These are phyloP conservation scores for Babjeviella inositovora DNA, from an alignment of 805 yeast genomes.

Conservation along the genomic window DNA sequence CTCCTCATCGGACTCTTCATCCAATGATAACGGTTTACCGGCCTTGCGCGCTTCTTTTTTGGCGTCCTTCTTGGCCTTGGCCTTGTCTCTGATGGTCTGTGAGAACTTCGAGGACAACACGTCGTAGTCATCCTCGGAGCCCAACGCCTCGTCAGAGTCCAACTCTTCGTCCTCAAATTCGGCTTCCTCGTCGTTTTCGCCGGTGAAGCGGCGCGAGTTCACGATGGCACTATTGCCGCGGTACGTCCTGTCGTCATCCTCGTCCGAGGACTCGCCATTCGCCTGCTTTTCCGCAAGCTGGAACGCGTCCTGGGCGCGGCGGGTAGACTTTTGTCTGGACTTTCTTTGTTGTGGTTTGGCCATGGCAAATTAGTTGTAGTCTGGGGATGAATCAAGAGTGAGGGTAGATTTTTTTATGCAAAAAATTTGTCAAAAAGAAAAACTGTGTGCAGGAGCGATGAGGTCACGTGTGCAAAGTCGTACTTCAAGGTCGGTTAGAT, in stretches of 20 bases:
- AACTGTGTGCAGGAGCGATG: no score
- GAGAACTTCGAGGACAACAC: conserved; percentile 50
- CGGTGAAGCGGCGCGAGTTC: conserved; percentile 12
- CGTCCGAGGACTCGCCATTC: conserved; percentile 10
- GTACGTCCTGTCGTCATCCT: conserved; percentile 13
- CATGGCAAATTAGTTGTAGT: no score
- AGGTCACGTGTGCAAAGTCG: no score
- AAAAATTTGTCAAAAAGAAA: no score
- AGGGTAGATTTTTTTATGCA: no score
- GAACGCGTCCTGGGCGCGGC: no score
- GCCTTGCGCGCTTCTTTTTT: conserved; percentile 10
- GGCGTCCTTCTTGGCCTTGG: conserved; percentile 15
- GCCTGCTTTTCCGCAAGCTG: conserved; percentile 5
- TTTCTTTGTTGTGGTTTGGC: no score
- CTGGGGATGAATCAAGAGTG: no score
- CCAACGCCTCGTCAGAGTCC: conserved; percentile 81
- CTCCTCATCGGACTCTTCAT: conserved; percentile 31
- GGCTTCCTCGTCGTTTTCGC: conserved; percentile 10
- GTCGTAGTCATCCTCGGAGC: conserved; percentile 64
- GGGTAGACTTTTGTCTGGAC: no score
- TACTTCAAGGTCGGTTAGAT: no score
- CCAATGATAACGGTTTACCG: conserved; percentile 8
- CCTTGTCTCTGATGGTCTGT: conserved; percentile 47
- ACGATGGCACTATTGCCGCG: conserved; percentile 17
- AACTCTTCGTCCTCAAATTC: conserved; percentile 47